Percentiles rank a stretch among this genome's conserved stretches.
phyloP scores from a whole-genome alignment of 176 grass and related monocot species.

The Zoysia japonica region DNA sequence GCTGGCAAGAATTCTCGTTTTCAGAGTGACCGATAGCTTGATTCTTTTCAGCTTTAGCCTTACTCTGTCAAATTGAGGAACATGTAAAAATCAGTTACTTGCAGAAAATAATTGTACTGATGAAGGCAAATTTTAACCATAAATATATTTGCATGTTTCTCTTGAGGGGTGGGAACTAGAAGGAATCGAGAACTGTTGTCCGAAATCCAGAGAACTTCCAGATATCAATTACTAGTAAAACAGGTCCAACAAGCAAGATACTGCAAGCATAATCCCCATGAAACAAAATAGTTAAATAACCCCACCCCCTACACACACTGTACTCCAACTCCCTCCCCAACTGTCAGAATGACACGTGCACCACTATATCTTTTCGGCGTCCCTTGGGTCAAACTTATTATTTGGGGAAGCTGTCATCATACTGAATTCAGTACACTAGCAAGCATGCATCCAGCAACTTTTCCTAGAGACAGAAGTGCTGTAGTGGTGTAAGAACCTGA shows the following conservation, averaged over 20 bases:
- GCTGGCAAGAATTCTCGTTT: slow-evolving; percentile 72
- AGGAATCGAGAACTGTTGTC: background rate
- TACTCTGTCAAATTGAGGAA: slow-evolving; percentile 63
- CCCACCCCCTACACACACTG: background rate
- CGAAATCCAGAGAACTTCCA: background rate
- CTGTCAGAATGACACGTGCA: background rate
- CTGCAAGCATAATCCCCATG: background rate
- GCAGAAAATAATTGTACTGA: slow-evolving; percentile 30
- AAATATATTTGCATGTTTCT: background rate
- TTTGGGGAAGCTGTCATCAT: slow-evolving; percentile 21
- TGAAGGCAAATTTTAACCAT: slow-evolving; percentile 32
- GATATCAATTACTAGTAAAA: background rate
- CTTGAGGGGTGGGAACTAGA: background rate
- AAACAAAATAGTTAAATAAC: background rate
- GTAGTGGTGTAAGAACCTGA: too few species aligned
- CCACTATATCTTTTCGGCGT: background rate
- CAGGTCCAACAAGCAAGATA: background rate
- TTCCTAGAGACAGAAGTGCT: background rate
- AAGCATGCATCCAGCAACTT: background rate
- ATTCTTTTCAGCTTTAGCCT: slow-evolving; percentile 89
- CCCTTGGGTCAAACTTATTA: background rate
- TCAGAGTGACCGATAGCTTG: slow-evolving; percentile 59
- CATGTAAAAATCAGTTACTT: slow-evolving; percentile 25
- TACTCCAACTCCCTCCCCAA: too few species aligned
- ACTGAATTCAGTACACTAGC: slow-evolving; percentile 1